Evolutionary conservation across 176 grass and related monocot genomes (phyloP), one percentile per base, ranked within the genome.

Genomic region (Carex littledalei): DNA sequence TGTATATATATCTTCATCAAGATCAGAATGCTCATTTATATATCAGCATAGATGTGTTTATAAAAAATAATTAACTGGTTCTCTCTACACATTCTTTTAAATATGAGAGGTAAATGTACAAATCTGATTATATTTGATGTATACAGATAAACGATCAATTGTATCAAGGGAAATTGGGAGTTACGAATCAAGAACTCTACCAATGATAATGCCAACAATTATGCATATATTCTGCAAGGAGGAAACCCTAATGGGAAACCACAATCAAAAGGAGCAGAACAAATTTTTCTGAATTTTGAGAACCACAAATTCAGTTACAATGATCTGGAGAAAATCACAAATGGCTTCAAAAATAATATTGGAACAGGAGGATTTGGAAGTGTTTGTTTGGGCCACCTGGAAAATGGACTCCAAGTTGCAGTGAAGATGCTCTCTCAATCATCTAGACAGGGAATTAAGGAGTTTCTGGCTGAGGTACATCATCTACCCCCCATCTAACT

Each of bases 381-480:
- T 83, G 91, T 93, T n/a, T 90, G 79, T 55, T 18, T 62, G 67
- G 91, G 89, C 12, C 16, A 57, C n/a, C 60, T 90, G 54, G 91
- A 93, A 61, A 56, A 90, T 81, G 84, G 81, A 58, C 81, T 58
- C 84, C 81, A 80, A 12, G 89, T 93, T 45, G 91, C 89, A 18
- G 89, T 90, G 15, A 93, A 93, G 77, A 83, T 81, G 14, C 65
- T 56, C n/a, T 86, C 90, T 16, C 34, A 90, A 16, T 87, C 81
- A 8, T 87, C 91, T 4, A 58, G 67, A 2, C 86, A 93, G 79
- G 89, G 86, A 10, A 8, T 86, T 79, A 87, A 93, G 21, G 86
- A 93, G 86, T 88, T 90, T 77, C 15, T 89, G 47, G 81, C 84
- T 13, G 91, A 93, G 91, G 89, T 90, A n/a, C n/a, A n/a, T n/a